These are phyloP conservation scores for Globisporangium alternatum DNA, from an alignment of 352 stramenopile genomes.

Conservation along the genomic window DNA sequence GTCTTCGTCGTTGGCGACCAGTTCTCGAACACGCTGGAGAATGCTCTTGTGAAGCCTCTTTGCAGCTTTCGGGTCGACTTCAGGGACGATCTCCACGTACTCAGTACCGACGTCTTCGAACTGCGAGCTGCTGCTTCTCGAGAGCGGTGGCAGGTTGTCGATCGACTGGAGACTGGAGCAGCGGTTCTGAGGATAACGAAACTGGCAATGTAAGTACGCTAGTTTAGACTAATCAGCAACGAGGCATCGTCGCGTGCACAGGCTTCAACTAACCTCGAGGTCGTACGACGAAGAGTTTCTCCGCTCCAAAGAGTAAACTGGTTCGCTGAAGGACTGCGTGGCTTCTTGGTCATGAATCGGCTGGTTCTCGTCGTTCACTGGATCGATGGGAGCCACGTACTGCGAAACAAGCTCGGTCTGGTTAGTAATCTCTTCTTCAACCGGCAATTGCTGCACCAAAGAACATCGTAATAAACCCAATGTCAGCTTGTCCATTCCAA, in stretches of 20 bases:
- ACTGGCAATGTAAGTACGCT: neutral
- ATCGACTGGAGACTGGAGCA: constrained; percentile 1
- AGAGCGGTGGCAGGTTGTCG: constrained; percentile 13
- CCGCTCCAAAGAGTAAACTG: neutral
- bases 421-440: neutral
- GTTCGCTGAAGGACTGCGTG: neutral
- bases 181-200: constrained; percentile 1
- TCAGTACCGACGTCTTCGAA: constrained; percentile 58
- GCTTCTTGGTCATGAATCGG: neutral
- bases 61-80: constrained; percentile 50
- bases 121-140: constrained; percentile 15
- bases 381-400: neutral
- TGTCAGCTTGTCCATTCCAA: too few relatives aligned
- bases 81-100: constrained; percentile 46
- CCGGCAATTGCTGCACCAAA: constrained; percentile 3
- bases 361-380: constrained; percentile 9
- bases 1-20: constrained; percentile 63
- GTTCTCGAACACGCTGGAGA: constrained; percentile 56
- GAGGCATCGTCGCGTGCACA: neutral
- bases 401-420: constrained; percentile 1
- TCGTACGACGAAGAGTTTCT: constrained; percentile 8
- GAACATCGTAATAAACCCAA: neutral
- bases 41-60: constrained; percentile 78
- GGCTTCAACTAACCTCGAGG: constrained; percentile 4
- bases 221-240: neutral